Evolutionary conservation across 2,329 filamentous ascomycete genomes (phyloP).

Genomic region (Diplodia scrobiculata): DNA sequence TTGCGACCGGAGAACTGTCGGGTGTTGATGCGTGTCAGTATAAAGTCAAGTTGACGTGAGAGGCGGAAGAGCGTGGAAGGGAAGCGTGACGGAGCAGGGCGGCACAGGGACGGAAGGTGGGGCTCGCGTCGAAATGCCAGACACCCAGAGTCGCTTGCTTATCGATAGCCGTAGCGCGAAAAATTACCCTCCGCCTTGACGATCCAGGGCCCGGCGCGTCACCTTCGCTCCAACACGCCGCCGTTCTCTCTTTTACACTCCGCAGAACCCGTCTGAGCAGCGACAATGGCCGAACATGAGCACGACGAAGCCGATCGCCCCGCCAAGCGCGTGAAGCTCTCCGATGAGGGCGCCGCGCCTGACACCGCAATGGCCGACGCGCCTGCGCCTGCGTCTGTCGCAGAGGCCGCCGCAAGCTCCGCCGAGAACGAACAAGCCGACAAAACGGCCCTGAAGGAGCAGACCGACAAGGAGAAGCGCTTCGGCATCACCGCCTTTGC

Average conservation of each 20-base stretch:
- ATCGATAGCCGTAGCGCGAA: conserved; percentile 22
- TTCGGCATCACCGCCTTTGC: conserved; percentile 67
- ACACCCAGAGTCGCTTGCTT: not conserved
- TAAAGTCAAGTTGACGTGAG: not conserved
- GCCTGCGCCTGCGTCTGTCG: conserved; percentile 10
- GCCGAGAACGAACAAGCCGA: not conserved
- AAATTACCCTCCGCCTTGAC: conserved; percentile 21
- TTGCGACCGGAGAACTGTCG: not conserved
- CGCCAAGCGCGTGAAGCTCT: conserved; percentile 23
- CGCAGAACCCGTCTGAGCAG: not conserved
- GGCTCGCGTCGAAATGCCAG: conserved; percentile 14
- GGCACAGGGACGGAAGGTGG: not conserved
- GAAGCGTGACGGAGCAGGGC: not conserved
- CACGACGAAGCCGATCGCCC: conserved; percentile 7
- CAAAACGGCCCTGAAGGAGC: conserved; percentile 8
- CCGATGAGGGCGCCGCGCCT: not conserved
- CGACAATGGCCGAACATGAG: conserved; percentile 23
- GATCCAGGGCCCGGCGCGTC: conserved; percentile 4
- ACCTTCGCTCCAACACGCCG: not conserved
- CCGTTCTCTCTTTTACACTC: not conserved
- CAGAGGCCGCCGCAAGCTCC: not conserved
- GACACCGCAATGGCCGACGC: conserved; percentile 1
- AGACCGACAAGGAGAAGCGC: conserved; percentile 44
- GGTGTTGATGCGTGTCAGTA: not conserved
- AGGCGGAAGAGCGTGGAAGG: not conserved